A percentile compares a stretch with the other conserved stretches of the same genome.
Evolutionary conservation across 495 filamentous ascomycete genomes (phyloP).

Genomic region (Trichoderma orchidacearum): DNA sequence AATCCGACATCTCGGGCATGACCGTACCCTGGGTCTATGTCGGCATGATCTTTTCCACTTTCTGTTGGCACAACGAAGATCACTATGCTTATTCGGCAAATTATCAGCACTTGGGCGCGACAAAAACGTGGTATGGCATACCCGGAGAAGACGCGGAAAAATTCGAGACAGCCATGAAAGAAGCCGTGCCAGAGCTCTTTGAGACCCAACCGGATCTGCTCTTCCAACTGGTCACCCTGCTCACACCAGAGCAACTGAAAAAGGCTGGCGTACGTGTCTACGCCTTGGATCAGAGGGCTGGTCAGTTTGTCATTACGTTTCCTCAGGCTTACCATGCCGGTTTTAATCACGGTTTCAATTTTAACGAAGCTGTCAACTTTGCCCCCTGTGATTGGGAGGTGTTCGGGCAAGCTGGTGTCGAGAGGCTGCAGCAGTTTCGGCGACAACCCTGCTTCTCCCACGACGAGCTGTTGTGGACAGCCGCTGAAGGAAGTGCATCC

Average conservation of each 20-base stretch:
- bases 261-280: conserved; percentile 90
- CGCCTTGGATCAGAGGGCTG: conserved; percentile 85
- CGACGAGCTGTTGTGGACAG: conserved; percentile 88
- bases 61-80: conserved; percentile 99
- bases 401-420: conserved; percentile 74
- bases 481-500: conserved; percentile 46
- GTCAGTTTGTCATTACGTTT: conserved; percentile 92
- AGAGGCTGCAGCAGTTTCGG: conserved; percentile 75
- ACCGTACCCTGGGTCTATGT: conserved; percentile 99
- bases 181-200: conserved; percentile 91
- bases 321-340: conserved; percentile 86
- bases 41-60: conserved; percentile 99
- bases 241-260: conserved; percentile 86
- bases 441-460: conserved; percentile 94
- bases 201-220: conserved; percentile 94
- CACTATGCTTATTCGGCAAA: conserved; percentile 97
- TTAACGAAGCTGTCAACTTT: conserved; percentile 98
- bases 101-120: conserved; percentile 96
- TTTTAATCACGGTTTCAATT: conserved; percentile 96
- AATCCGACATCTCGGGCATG: conserved; percentile 98
- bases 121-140: conserved; percentile 99
- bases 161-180: conserved; percentile 89
- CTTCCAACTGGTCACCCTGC: conserved; percentile 90
- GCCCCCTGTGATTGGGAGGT: conserved; percentile 96
- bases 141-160: conserved; percentile 85